Conservation (phyloP, 1,284 basidiomycete genomes). For the Cutaneotrichosporon curvatum region DNA sequence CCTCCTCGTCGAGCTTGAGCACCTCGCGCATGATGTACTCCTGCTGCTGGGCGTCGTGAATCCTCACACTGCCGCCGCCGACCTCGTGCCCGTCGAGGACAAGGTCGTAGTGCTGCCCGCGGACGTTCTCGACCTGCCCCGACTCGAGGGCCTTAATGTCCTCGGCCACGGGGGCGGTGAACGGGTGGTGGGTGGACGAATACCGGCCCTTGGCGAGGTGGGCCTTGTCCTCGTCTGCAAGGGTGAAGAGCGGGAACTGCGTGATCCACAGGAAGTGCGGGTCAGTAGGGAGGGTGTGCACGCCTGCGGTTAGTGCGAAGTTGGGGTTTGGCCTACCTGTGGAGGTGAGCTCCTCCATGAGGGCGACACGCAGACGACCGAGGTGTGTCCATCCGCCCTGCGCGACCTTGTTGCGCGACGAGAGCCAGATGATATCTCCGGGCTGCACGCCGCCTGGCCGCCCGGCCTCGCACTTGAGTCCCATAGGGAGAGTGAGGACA, state of each 20-base stretch:
- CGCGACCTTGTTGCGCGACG: slow-evolving; percentile 48
- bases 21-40: slow-evolving; percentile 70
- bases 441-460: slow-evolving; percentile 39
- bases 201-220: slow-evolving; percentile 75
- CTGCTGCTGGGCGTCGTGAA: slow-evolving; percentile 82
- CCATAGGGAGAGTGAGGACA: slow-evolving; percentile 33
- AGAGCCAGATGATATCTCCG: slow-evolving; percentile 53
- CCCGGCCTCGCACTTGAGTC: slow-evolving; percentile 29
- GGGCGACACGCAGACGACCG: slow-evolving; percentile 61
- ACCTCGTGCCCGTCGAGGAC: slow-evolving; percentile 93
- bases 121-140: slow-evolving; percentile 59
- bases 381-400: slow-evolving; percentile 78
- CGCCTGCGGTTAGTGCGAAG: slow-evolving; percentile 45
- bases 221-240: slow-evolving; percentile 78
- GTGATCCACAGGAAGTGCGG: slow-evolving; percentile 93
- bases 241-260: slow-evolving; percentile 90
- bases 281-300: slow-evolving; percentile 51
- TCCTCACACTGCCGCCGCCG: slow-evolving; percentile 84
- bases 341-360: slow-evolving; percentile 59
- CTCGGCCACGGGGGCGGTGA: slow-evolving; percentile 88
- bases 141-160: slow-evolving; percentile 68
- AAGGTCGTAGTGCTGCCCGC: slow-evolving; percentile 94
- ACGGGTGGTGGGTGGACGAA: slow-evolving; percentile 88
- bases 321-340: slow-evolving; percentile 7
- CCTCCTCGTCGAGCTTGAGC: slow-evolving; percentile 66